Evolutionary conservation across 306 rosid species (phyloP).

Genomic region (Herpetospermum pedunculosum): DNA sequence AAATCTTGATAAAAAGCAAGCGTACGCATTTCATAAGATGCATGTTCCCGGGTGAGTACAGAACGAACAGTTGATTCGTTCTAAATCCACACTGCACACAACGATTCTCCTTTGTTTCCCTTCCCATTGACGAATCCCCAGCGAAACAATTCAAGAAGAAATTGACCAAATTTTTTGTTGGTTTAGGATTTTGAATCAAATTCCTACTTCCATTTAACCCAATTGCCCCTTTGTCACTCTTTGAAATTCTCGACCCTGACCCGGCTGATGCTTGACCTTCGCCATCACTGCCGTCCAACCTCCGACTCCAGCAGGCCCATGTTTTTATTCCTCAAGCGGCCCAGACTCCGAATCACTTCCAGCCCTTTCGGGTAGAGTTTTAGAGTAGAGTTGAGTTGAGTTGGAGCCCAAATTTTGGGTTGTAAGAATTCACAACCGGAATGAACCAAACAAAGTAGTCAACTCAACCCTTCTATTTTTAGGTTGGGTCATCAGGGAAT

Average conservation of each 20-base stretch:
- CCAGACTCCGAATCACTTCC: not conserved
- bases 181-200: not conserved
- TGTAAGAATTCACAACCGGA: no score
- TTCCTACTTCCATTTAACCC: not conserved
- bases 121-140: not conserved
- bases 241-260: not conserved
- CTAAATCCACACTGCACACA: slow-evolving; percentile 62
- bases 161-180: not conserved
- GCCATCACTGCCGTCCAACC: not conserved
- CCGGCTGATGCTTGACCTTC: not conserved
- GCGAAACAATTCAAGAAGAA: not conserved
- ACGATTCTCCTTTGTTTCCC: slow-evolving; percentile 33
- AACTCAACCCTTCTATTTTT: no score
- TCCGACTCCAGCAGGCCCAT: not conserved
- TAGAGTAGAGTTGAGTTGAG: no score
- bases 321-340: not conserved
- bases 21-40: slow-evolving; percentile 87
- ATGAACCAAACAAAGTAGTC: no score
- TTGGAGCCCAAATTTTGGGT: no score
- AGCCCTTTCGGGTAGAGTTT: no score
- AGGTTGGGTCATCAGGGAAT: no score
- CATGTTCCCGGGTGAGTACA: slow-evolving; percentile 83
- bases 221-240: not conserved
- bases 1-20: not conserved
- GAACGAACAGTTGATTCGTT: slow-evolving; percentile 50